Conservation (phyloP, 169 alveolate species). For the Plasmodium knowlesi region DNA sequence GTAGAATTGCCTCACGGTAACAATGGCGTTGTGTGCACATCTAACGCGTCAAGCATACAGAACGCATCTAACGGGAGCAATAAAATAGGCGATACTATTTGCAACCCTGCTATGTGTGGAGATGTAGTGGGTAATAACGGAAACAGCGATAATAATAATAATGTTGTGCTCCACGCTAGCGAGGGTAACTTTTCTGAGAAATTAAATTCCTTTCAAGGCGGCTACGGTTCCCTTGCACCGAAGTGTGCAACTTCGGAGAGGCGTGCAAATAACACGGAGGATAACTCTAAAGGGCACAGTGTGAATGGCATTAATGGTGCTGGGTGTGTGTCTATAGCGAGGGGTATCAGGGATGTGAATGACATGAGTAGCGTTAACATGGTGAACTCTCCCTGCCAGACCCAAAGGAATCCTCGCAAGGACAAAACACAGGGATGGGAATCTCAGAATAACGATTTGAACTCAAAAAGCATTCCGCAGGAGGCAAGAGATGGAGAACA, state of each 20-base stretch:
- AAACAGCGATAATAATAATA: neutral
- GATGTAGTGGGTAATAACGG: neutral
- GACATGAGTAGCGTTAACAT: neutral
- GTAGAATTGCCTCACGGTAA: neutral
- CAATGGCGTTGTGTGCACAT: neutral
- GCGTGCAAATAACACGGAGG: neutral
- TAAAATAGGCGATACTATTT: neutral
- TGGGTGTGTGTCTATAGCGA: neutral
- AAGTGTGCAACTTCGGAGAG: slow-evolving; percentile 9
- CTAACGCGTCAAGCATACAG: neutral
- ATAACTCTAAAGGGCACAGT: neutral
- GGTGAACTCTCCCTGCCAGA: neutral
- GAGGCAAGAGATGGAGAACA: neutral
- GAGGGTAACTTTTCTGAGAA: neutral
- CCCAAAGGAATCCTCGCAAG: neutral
- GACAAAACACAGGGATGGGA: neutral
- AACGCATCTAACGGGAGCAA: neutral
- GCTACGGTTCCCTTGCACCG: neutral
- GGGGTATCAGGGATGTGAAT: neutral
- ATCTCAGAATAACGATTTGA: neutral
- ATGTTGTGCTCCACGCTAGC: neutral
- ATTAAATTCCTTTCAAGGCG: neutral
- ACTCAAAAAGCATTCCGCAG: neutral
- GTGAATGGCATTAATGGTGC: neutral
- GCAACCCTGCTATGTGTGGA: neutral